These are phyloP conservation scores for Russula sp. DNA, from an alignment of 768 basidiomycete species.

Conservation along the genomic window DNA sequence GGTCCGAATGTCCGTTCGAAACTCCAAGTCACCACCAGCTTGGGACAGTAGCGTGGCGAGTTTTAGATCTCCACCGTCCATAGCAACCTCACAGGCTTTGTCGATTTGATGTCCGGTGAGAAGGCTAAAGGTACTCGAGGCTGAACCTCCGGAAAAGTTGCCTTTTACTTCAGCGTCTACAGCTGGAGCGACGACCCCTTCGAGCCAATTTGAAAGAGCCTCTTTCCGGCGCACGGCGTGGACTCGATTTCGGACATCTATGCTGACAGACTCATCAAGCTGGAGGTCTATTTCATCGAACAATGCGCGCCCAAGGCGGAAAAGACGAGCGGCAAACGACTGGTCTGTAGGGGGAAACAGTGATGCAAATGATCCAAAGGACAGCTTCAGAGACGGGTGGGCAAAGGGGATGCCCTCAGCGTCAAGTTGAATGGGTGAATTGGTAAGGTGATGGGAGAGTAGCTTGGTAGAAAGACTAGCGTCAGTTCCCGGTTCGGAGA, in stretches of 20 bases:
- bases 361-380: slow-evolving; percentile 71
- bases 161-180: slow-evolving; percentile 69
- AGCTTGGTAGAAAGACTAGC: slow-evolving; percentile 50
- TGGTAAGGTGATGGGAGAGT: slow-evolving; percentile 68
- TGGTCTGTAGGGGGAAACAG: slow-evolving; percentile 67
- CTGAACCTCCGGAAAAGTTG: slow-evolving; percentile 38
- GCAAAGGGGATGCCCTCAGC: slow-evolving; percentile 67
- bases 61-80: slow-evolving; percentile 71
- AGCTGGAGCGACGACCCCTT: slow-evolving; percentile 57
- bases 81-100: slow-evolving; percentile 67
- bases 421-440: slow-evolving; percentile 66
- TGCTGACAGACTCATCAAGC: slow-evolving; percentile 47
- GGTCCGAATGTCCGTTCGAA: slow-evolving; percentile 61
- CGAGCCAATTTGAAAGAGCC: slow-evolving; percentile 81
- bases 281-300: slow-evolving; percentile 79
- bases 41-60: slow-evolving; percentile 88
- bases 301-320: slow-evolving; percentile 82
- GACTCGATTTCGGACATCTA: slow-evolving; percentile 59
- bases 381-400: slow-evolving; percentile 53
- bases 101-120: slow-evolving; percentile 88
- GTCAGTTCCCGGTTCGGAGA: slow-evolving; percentile 33
- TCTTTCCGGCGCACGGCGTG: slow-evolving; percentile 63
- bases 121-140: slow-evolving; percentile 61
- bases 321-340: slow-evolving; percentile 71
- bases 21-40: slow-evolving; percentile 70